Percentiles rank a stretch among this genome's conserved stretches.
phyloP scores from a whole-genome alignment of 345 rosid genomes.

The Linum tenue region DNA sequence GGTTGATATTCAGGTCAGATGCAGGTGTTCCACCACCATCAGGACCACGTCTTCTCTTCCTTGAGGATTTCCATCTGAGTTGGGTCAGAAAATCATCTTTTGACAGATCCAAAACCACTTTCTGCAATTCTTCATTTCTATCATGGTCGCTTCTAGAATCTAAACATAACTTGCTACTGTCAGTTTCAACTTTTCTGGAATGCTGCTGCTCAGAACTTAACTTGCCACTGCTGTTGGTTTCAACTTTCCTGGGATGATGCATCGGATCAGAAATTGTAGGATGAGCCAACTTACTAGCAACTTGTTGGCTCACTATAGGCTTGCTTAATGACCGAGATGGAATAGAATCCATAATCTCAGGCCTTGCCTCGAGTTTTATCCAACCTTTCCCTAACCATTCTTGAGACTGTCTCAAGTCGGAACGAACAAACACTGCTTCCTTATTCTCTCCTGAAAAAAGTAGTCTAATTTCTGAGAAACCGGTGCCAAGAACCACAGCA shows the following conservation, averaged over 20 bases:
- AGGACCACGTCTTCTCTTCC: constrained; percentile 44
- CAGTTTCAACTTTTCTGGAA: constrained; percentile 16
- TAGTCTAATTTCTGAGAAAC: no score
- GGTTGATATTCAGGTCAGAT: constrained; percentile 22
- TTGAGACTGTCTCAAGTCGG: constrained; percentile 46
- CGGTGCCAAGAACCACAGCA: no score
- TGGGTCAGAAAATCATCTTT: constrained; percentile 44
- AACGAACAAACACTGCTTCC: constrained; percentile 31
- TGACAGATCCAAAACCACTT: constrained; percentile 37
- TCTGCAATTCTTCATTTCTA: constrained; percentile 3
- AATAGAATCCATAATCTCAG: constrained; percentile 33
- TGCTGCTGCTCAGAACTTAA: neutral
- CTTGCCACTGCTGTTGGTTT: no score
- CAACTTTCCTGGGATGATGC: neutral
- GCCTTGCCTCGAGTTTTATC: constrained; percentile 31
- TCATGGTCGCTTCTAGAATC: constrained; percentile 17
- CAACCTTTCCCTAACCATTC: constrained; percentile 69
- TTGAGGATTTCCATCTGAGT: constrained; percentile 53
- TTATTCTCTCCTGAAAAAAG: constrained; percentile 50
- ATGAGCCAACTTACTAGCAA: constrained; percentile 20
- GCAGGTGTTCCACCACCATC: constrained; percentile 2
- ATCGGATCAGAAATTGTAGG: constrained; percentile 8
- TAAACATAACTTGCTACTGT: constrained; percentile 9
- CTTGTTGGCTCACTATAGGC: constrained; percentile 20
- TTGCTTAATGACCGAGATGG: constrained; percentile 18